A percentile compares a stretch with the other conserved stretches of the same genome.
phyloP scores from a whole-genome alignment of 2,329 filamentous ascomycete species.

The Penicillium sclerotigenum region DNA sequence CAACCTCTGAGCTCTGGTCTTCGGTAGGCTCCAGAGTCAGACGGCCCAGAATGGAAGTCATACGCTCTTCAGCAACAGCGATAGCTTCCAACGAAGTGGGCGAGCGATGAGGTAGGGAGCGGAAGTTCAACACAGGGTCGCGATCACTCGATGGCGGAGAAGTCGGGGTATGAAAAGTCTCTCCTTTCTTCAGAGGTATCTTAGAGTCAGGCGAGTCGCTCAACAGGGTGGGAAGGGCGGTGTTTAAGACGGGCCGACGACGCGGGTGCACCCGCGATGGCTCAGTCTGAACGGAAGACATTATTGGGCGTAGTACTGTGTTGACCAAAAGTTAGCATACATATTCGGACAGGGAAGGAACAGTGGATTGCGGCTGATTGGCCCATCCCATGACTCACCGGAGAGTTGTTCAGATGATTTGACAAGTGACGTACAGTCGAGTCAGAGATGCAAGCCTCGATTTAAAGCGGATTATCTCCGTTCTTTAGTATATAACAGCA shows the following conservation, averaged over 20 bases:
- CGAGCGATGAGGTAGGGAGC: slow-evolving; percentile 59
- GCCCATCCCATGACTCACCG: slow-evolving; percentile 20
- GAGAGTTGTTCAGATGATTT: slow-evolving; percentile 15
- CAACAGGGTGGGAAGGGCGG: slow-evolving; percentile 27
- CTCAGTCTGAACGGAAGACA: slow-evolving; percentile 29
- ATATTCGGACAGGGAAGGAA: slow-evolving; percentile 5
- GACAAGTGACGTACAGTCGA: slow-evolving; percentile 19
- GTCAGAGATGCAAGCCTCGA: slow-evolving; percentile 16
- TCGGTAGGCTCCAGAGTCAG: slow-evolving; percentile 61
- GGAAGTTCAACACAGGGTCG: slow-evolving; percentile 45
- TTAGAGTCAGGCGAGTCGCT: slow-evolving; percentile 35
- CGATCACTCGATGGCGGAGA: slow-evolving; percentile 40
- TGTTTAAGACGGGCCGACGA: slow-evolving; percentile 34
- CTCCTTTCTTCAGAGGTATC: slow-evolving; percentile 65
- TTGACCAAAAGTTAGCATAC: slow-evolving; percentile 11
- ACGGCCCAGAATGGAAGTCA: slow-evolving; percentile 62
- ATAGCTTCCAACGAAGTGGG: slow-evolving; percentile 68
- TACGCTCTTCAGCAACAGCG: slow-evolving; percentile 65
- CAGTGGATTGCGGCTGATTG: slow-evolving; percentile 13
- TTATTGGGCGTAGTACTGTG: slow-evolving; percentile 21
- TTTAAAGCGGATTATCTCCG: slow-evolving; percentile 1
- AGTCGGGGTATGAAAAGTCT: slow-evolving; percentile 56
- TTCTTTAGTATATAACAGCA: slow-evolving; percentile 6
- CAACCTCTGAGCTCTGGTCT: slow-evolving; percentile 17
- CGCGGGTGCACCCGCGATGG: slow-evolving; percentile 32